Evolutionary conservation across 192 early-diverging fungal genomes (phyloP), one percentile per base, ranked within the genome.

Genomic region (Spinellus fusiger): DNA sequence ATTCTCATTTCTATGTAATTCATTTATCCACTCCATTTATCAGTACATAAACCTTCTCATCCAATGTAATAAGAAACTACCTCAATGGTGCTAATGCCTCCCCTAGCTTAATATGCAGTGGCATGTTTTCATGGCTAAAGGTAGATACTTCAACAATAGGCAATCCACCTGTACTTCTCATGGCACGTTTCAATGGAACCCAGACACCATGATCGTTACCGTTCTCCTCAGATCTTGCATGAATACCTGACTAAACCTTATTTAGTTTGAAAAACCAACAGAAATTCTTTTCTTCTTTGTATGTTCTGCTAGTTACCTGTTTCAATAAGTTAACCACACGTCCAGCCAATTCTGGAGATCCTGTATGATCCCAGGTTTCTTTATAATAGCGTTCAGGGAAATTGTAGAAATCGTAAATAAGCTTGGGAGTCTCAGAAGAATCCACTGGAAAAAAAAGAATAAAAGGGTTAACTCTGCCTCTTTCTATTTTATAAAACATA

Each of bases 181-280:
- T 73, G n/a, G 84, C 84, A 16, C 82, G 71, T 34, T 87, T 79
- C 25, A 87, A 56, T 4, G 82, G 84, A 0, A 87, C 83, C 87
- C 87, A 89, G 2, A 80, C 79, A 22, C 87, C 87, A 54, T 89
- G 87, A 49, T 89, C 87, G 22, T 84, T 73, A 2, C 87, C 87
- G 13, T 84, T 74, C 29, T 80, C 72, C 3, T 77, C 72, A 7
- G 59, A 50, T 4, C 74, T 66, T 16, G 79, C 78, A 0, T 72
- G 31, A 13, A 86, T 74, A 4, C 62, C 65, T 5, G 73, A 54
- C 80, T 81, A 60, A 15, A 54, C 5, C n/a, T 40, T 12, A 18
- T 44, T 44, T 44, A n/a, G 18, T 12, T 10, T 44, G 10, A n/a
- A 12, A 44, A n/a, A n/a, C n/a, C n/a, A n/a, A n/a, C n/a, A n/a